Evolutionary conservation across 768 basidiomycete species (phyloP).

Genomic region (Tephrocybe rancida): DNA sequence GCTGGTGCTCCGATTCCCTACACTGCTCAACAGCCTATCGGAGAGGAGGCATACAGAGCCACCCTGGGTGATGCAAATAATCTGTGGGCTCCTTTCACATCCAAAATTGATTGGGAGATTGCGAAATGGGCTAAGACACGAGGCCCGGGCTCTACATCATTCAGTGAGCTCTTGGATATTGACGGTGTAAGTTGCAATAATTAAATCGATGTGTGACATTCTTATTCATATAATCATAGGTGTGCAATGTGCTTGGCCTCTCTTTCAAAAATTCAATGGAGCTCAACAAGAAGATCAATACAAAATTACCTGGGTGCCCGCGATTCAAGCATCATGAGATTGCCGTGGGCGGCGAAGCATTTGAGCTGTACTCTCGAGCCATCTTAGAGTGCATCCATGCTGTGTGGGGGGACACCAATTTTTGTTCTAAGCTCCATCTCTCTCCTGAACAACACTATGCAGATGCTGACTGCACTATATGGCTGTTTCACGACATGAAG

Average conservation of each 20-base stretch:
- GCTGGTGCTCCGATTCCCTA: too few species aligned
- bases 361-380: conserved; percentile 34
- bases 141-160: conserved; percentile 33
- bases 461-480: conserved; percentile 23
- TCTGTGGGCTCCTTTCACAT: conserved; percentile 32
- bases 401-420: conserved; percentile 32
- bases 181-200: conserved; percentile 16
- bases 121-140: conserved; percentile 38
- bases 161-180: conserved; percentile 37
- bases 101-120: conserved; percentile 37
- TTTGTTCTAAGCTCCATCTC: conserved; percentile 24
- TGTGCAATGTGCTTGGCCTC: too few species aligned
- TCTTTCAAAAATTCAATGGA: conserved; percentile 4
- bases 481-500: conserved; percentile 26
- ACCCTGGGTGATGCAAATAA: conserved; percentile 2
- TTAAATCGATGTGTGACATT: background rate
- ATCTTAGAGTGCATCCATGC: conserved; percentile 34
- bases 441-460: conserved; percentile 34
- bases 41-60: too few species aligned
- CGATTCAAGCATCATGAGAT: conserved; percentile 28
- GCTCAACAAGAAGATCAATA: conserved; percentile 32
- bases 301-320: conserved; percentile 19
- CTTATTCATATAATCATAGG: too few species aligned
- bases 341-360: conserved; percentile 25
- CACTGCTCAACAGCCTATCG: too few species aligned